These are phyloP conservation scores for Chrysopogon serrulatus DNA, from an alignment of 176 grass and related monocot genomes.

Conservation along the genomic window DNA sequence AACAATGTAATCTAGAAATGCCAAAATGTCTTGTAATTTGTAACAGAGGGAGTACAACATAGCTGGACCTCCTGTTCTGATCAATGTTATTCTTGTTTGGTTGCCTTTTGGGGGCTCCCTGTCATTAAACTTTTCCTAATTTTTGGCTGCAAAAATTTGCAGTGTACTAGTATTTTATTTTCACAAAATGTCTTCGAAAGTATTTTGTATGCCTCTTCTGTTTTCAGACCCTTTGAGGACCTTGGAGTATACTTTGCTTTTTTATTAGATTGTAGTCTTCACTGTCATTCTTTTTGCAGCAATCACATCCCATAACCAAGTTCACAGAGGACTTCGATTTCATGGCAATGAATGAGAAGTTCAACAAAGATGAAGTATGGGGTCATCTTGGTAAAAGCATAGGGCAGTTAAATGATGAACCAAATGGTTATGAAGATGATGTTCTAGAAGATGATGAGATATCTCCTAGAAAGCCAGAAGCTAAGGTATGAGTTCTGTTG, in stretches of 20 bases:
- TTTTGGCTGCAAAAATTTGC: background rate
- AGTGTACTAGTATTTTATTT: background rate
- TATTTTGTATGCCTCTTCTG: conserved; percentile 1
- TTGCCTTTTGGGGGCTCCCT: background rate
- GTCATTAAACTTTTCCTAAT: background rate
- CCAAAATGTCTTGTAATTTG: too few relatives aligned
- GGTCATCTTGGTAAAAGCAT: conserved; percentile 90
- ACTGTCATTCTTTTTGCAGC: conserved; percentile 36
- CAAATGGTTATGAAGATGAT: conserved; percentile 59
- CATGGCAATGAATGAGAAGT: conserved; percentile 97
- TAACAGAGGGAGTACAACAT: background rate
- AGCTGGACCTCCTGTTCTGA: background rate
- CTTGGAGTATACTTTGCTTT: background rate
- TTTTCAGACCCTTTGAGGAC: background rate
- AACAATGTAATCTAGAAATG: too few relatives aligned
- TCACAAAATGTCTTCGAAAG: background rate
- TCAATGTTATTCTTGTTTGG: background rate
- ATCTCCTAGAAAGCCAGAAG: conserved; percentile 34
- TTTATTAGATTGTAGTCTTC: conserved; percentile 4
- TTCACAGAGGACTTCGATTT: conserved; percentile 96
- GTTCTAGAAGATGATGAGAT: conserved; percentile 47
- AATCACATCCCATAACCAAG: conserved; percentile 49
- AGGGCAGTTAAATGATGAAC: conserved; percentile 41
- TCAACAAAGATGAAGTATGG: conserved; percentile 99
- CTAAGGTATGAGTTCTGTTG: conserved; percentile 35